These are phyloP conservation scores for Auriscalpium orientale DNA, from an alignment of 768 basidiomycete genomes.

Conservation along the genomic window DNA sequence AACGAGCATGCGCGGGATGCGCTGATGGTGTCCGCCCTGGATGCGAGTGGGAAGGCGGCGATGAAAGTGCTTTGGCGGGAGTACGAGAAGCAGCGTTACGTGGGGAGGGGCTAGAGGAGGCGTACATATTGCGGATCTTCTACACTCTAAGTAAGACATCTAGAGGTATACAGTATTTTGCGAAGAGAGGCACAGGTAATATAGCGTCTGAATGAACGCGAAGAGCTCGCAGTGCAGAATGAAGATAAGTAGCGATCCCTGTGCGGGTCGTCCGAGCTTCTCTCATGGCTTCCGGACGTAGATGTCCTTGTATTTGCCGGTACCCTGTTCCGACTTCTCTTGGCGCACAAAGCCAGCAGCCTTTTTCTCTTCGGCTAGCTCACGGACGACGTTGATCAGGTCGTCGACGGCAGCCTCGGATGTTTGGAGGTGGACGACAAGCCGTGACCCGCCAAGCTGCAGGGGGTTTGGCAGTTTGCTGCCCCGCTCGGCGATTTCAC, in stretches of 20 bases:
- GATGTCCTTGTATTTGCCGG: conserved; percentile 17
- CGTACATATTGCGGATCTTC: no score
- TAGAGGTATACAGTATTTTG: no score
- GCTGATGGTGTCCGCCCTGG: conserved; percentile 65
- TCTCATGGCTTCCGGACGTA: conserved; percentile 15
- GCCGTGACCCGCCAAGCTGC: conserved; percentile 59
- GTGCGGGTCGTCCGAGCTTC: background rate
- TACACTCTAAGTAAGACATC: no score
- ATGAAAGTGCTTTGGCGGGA: conserved; percentile 80
- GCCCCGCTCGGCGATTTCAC: conserved; percentile 63
- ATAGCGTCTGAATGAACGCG: no score
- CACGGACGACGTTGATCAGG: conserved; percentile 54
- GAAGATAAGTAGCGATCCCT: background rate
- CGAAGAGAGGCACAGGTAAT: no score
- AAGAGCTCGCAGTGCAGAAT: background rate
- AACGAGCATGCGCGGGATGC: conserved; percentile 76
- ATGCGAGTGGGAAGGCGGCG: conserved; percentile 60
- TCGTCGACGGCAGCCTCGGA: conserved; percentile 75
- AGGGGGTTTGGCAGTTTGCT: conserved; percentile 62
- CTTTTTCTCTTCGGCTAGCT: conserved; percentile 65
- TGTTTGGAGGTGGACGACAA: conserved; percentile 86
- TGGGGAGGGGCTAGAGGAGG: conserved; percentile 56
- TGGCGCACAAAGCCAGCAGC: conserved; percentile 40
- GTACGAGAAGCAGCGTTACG: conserved; percentile 77
- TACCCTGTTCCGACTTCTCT: conserved; percentile 13